Evolutionary conservation across 768 basidiomycete genomes (phyloP), one percentile per base, ranked within the genome.

Genomic region (Favolaschia claudopus): DNA sequence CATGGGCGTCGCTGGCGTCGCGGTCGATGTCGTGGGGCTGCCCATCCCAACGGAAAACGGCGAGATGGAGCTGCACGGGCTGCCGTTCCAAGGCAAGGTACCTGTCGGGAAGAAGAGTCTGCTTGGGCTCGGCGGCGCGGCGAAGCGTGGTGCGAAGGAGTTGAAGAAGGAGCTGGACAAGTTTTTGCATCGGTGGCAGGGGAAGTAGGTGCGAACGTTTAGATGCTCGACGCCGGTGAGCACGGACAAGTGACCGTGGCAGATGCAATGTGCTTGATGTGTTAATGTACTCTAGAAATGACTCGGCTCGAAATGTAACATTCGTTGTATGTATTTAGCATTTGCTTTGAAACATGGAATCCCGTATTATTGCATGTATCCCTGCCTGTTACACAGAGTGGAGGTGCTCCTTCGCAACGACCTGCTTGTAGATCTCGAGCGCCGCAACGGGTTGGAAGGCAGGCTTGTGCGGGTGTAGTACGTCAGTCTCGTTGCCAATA

Each of bases 51-150:
- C 73, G 13, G 34, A 38, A 14, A 68, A 64, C 25, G 64, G 67
- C 37, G 85, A 83, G 64, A 80, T 93, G 69, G 81, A 85, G 64
- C 73, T 93, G 27, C 74, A 72, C 7, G 88, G 84, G 0, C 72
- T 93, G 2, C 91, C 91, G 4, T 85, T 93, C 62, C 78, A 78
- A 46, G 91, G 91, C 1, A 83, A 76, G 49, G 87, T 93, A 5
- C 77, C 77, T 37, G 78, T 93, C 4, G 85, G 88, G 52, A 90
- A 87, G 82, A 87, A 82, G 64, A 62, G 50, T 22, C 45, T 73
- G 38, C 32, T 19, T 1, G 45, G 51, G n/a, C 19, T 49, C 1
- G 44, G 32, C 15, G 50, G 32, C 10, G 36, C 29, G 27, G 37
- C 27, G 34, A 28, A 27, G 61, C 61, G 43, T 25, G 29, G 6